Evolutionary conservation across 2,329 filamentous ascomycete genomes (phyloP).

Genomic region (Corynespora cassiicola): DNA sequence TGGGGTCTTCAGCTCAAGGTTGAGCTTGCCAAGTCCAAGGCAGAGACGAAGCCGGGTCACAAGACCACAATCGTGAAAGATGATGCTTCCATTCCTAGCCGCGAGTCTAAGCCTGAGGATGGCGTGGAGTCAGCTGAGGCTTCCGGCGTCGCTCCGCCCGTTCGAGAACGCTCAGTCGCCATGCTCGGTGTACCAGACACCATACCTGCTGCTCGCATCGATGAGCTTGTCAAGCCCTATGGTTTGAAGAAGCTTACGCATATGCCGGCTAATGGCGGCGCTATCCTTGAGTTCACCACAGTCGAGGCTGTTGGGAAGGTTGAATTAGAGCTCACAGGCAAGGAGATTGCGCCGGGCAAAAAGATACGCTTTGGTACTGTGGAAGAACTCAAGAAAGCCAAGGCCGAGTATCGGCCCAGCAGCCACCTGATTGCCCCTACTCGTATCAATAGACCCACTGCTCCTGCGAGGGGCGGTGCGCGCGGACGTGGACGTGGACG

Average conservation of each 20-base stretch:
- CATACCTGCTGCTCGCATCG: constrained; percentile 85
- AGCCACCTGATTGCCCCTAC: constrained; percentile 37
- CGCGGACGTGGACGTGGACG: constrained; percentile 31
- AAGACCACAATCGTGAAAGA: constrained; percentile 56
- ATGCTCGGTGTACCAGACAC: constrained; percentile 90
- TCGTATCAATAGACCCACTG: constrained; percentile 34
- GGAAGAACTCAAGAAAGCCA: constrained; percentile 51
- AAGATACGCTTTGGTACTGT: constrained; percentile 57
- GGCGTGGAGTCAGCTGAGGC: constrained; percentile 32
- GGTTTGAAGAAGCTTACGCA: constrained; percentile 81
- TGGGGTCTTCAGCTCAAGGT: constrained; percentile 73
- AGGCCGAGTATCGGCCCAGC: constrained; percentile 46
- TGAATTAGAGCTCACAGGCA: constrained; percentile 52
- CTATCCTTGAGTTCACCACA: constrained; percentile 81
- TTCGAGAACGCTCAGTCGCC: constrained; percentile 72
- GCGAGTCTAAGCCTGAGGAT: constrained; percentile 35
- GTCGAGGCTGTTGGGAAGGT: constrained; percentile 75
- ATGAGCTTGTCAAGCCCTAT: constrained; percentile 72
- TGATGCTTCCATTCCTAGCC: constrained; percentile 46
- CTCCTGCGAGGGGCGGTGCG: constrained; percentile 25
- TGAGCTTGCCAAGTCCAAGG: constrained; percentile 51
- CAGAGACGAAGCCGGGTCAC: constrained; percentile 53
- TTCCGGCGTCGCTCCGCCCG: constrained; percentile 24
- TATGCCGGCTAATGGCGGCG: constrained; percentile 82
- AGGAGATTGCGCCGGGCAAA: constrained; percentile 47